Evolutionary conservation across 345 rosid species (phyloP), one percentile per base, ranked within the genome.

Genomic region (Bruguiera parviflora): DNA sequence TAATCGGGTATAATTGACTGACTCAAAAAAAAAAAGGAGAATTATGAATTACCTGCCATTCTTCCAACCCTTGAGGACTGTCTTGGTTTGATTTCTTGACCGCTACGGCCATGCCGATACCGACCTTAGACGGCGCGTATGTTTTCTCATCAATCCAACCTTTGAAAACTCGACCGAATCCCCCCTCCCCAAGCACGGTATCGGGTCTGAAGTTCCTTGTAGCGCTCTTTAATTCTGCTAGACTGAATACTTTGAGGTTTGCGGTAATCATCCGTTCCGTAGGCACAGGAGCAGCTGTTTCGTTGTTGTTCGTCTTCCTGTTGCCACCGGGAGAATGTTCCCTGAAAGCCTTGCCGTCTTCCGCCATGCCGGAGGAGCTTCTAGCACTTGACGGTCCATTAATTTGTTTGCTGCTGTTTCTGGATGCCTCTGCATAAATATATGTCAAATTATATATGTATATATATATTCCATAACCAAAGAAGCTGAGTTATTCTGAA

Each of bases 161-260:
- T 66, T 84, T 91, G 70, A 86, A 93, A 27, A 93, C 98, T 69
- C 81, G 80, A 32, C 98, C 98, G 20, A 93, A 93, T 3, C 98
- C 97, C 4, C 98, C 98, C 71, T 93, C 98, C 27, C 98, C 97
- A 2, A 93, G 72, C 64, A 89, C 37, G 6, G 91, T 80, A 33
- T 82, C 92, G 16, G 94, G 91, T 63, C 85, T 69, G 76, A 93
- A 93, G 68, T 93, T 93, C 74, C 82, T 86, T 0, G 98, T 93
- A 6, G 91, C 89, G 3, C 79, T 83, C 70, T 74, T 86, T 4
- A 93, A 77, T 21, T 91, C 92, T 0, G 67, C 64, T 9, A 91
- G 60, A 19, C 83, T 83, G 73, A 85, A 93, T 81, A 68, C 70
- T 73, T 87, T 93, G 52, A 88, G 73, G 67, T 78, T 78, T 4